Percentiles rank a stretch among this genome's conserved stretches.
phyloP scores from a whole-genome alignment of 2,329 filamentous ascomycete genomes.

The Neopestalotiopsis rosae region DNA sequence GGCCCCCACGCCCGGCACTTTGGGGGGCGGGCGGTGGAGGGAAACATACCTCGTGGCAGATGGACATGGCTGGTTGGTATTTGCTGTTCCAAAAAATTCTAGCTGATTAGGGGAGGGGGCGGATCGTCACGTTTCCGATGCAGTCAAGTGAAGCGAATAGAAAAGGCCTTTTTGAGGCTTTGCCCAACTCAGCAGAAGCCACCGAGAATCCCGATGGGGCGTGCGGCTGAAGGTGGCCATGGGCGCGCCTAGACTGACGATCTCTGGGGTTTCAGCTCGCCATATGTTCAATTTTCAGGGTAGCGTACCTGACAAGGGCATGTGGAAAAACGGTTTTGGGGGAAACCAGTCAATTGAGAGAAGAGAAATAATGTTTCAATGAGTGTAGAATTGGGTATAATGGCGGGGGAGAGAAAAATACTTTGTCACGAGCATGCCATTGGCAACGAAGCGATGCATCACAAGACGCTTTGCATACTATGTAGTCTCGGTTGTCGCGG shows the following conservation, averaged over 20 bases:
- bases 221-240: background rate
- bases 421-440: too few relatives aligned
- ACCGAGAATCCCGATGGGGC: background rate
- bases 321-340: too few relatives aligned
- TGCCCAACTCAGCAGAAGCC: background rate
- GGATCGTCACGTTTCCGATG: background rate
- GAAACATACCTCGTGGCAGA: too few relatives aligned
- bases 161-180: background rate
- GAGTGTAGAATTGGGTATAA: too few relatives aligned
- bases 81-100: too few relatives aligned
- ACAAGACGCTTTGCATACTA: background rate
- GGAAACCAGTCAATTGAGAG: too few relatives aligned
- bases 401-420: too few relatives aligned
- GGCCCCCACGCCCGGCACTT: too few relatives aligned
- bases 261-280: background rate
- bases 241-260: background rate
- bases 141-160: background rate
- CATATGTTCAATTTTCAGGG: background rate
- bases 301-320: background rate
- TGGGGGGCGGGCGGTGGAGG: too few relatives aligned
- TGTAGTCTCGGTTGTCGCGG: background rate
- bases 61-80: too few relatives aligned
- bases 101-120: background rate
- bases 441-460: background rate
- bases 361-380: too few relatives aligned